Evolutionary conservation across 352 stramenopile species (phyloP).

Genomic region (Phytophthora nicotianae): DNA sequence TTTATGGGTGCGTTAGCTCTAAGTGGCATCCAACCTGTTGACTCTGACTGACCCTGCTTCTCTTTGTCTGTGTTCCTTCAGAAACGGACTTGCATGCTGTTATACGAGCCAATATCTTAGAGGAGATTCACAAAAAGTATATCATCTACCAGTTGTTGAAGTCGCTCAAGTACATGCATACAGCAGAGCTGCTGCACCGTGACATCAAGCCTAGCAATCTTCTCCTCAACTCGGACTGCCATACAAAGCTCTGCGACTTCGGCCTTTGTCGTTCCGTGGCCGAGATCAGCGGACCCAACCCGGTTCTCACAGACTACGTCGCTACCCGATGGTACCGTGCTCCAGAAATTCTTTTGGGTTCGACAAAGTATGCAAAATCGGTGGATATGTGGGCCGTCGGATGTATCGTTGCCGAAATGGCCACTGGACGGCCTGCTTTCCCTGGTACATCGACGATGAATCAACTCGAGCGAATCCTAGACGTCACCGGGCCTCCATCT

Average conservation of each 20-base stretch:
- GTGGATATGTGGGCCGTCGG: conserved; percentile 95
- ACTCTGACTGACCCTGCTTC: conserved; percentile 2
- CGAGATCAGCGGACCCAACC: conserved; percentile 78
- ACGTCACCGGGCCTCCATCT: conserved; percentile 92
- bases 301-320: conserved; percentile 96
- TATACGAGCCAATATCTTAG: conserved; percentile 94
- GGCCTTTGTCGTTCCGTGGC: conserved; percentile 93
- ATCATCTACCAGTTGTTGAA: conserved; percentile 97
- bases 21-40: neutral
- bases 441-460: conserved; percentile 96
- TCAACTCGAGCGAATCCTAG: conserved; percentile 96
- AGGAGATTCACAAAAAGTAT: conserved; percentile 98
- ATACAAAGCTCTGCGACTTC: conserved; percentile 97
- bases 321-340: conserved; percentile 96
- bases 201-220: conserved; percentile 98
- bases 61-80: conserved; percentile 27
- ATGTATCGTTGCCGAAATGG: conserved; percentile 95
- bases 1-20: conserved; percentile 89
- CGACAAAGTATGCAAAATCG: conserved; percentile 92
- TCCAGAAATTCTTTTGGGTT: conserved; percentile 95
- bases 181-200: conserved; percentile 93
- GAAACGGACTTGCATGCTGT: conserved; percentile 96
- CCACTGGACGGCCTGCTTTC: conserved; percentile 92
- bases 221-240: conserved; percentile 94
- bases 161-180: conserved; percentile 97